These are phyloP conservation scores for Mucor plumbeus DNA, from an alignment of 371 early-diverging fungal genomes.

Conservation along the genomic window DNA sequence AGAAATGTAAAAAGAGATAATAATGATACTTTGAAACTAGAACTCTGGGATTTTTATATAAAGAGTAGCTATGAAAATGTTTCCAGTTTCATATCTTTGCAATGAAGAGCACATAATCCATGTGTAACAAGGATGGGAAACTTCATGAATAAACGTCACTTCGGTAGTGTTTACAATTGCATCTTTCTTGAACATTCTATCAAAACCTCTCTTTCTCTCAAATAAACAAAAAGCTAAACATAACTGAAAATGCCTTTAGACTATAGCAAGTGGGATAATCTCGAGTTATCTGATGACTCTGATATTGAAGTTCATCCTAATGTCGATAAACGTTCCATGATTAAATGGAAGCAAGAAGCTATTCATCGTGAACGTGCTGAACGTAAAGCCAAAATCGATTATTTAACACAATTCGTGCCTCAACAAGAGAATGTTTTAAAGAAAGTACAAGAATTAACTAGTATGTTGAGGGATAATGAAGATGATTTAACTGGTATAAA, in stretches of 20 bases:
- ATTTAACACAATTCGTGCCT: conserved; percentile 62
- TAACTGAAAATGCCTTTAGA: conserved; percentile 51
- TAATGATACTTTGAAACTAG: too few species aligned
- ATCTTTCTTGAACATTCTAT: conserved; percentile 3
- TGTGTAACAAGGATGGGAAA: too few species aligned
- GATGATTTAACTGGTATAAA: conserved; percentile 32
- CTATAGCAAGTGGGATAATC: conserved; percentile 96
- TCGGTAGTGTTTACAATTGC: neutral
- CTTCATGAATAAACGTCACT: neutral
- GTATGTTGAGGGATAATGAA: conserved; percentile 18
- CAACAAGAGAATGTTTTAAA: conserved; percentile 61
- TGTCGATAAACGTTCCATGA: conserved; percentile 94
- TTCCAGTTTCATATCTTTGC: too few species aligned
- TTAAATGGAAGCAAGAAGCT: conserved; percentile 90
- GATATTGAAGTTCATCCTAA: conserved; percentile 97
- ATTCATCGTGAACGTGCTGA: conserved; percentile 89
- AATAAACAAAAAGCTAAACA: neutral
- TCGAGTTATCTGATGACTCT: conserved; percentile 96
- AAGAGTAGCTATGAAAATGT: too few species aligned
- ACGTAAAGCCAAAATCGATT: conserved; percentile 75
- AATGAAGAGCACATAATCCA: too few species aligned
- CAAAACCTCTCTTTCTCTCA: neutral
- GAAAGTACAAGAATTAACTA: conserved; percentile 44
- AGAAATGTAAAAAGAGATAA: too few species aligned
- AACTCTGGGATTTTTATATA: too few species aligned